phyloP scores from a whole-genome alignment of 495 filamentous ascomycete species.

The Penicillium lagena region DNA sequence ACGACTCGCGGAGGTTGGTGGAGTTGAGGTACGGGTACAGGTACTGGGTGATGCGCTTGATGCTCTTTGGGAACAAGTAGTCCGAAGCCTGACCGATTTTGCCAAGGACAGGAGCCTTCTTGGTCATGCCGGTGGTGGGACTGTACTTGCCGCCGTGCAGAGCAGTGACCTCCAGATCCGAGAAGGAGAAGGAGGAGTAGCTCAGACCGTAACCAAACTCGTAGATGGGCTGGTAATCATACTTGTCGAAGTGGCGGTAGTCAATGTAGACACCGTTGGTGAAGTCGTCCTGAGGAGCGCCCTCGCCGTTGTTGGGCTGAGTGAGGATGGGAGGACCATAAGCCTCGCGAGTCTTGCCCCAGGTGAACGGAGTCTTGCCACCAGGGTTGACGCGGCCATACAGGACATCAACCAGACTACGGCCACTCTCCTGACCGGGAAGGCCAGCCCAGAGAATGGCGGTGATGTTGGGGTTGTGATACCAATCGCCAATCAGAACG shows the following conservation, averaged over 20 bases:
- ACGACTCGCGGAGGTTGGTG: conserved; percentile 56
- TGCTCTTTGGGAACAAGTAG: conserved; percentile 67
- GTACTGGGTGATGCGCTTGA: conserved; percentile 50
- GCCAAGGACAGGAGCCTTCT: conserved; percentile 63
- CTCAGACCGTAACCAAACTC: conserved; percentile 89
- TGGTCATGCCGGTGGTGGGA: conserved; percentile 61
- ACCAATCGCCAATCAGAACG: conserved; percentile 70
- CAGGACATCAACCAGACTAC: conserved; percentile 83
- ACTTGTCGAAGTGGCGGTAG: conserved; percentile 84
- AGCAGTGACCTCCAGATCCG: conserved; percentile 59
- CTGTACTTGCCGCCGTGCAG: conserved; percentile 51
- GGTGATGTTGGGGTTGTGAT: conserved; percentile 83
- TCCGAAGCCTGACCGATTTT: conserved; percentile 58
- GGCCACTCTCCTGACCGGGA: conserved; percentile 88
- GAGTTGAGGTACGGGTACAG: conserved; percentile 92
- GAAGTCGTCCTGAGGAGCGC: conserved; percentile 74
- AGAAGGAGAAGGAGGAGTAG: conserved; percentile 83
- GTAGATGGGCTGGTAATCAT: conserved; percentile 67
- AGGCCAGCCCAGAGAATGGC: conserved; percentile 92
- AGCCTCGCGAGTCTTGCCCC: conserved; percentile 63
- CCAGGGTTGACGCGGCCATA: conserved; percentile 85
- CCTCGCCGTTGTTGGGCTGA: conserved; percentile 61
- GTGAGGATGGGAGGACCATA: conserved; percentile 76
- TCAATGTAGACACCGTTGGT: conserved; percentile 88
- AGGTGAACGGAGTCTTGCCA: conserved; percentile 83